These are phyloP conservation scores for Stereum hirsutum DNA, from an alignment of 1,284 basidiomycete species.

Conservation along the genomic window DNA sequence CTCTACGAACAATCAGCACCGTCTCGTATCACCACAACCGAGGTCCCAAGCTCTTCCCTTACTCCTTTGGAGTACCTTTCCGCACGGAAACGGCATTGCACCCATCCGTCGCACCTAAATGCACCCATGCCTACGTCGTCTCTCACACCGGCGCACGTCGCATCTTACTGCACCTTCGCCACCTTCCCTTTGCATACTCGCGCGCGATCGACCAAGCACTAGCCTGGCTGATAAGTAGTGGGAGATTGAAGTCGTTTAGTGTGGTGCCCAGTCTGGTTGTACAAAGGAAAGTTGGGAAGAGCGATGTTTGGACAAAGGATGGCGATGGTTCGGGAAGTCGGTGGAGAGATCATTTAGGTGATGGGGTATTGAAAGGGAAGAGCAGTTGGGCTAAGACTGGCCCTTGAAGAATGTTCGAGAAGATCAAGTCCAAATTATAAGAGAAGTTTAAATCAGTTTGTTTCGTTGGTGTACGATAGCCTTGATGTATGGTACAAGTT, in stretches of 20 bases:
- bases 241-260: conserved; percentile 46
- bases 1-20: conserved; percentile 14
- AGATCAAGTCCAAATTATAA: background rate
- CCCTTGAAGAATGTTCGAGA: background rate
- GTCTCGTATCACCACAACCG: too few species aligned
- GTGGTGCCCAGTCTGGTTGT: conserved; percentile 56
- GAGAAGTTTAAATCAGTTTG: background rate
- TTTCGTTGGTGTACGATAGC: too few species aligned
- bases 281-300: conserved; percentile 44
- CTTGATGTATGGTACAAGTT: too few species aligned
- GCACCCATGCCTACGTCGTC: conserved; percentile 61
- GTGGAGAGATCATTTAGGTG: conserved; percentile 41
- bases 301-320: too few species aligned
- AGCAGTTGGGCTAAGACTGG: background rate
- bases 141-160: conserved; percentile 44
- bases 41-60: too few species aligned
- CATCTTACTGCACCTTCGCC: conserved; percentile 41
- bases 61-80: too few species aligned
- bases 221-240: conserved; percentile 54
- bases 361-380: conserved; percentile 38
- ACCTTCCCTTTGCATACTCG: conserved; percentile 65
- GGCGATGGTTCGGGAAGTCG: conserved; percentile 35
- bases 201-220: conserved; percentile 70
- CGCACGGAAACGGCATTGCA: conserved; percentile 34
- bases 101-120: conserved; percentile 51